Evolutionary conservation across 2,329 filamentous ascomycete genomes (phyloP).

Genomic region (Neoscytalidium dimidiatum): DNA sequence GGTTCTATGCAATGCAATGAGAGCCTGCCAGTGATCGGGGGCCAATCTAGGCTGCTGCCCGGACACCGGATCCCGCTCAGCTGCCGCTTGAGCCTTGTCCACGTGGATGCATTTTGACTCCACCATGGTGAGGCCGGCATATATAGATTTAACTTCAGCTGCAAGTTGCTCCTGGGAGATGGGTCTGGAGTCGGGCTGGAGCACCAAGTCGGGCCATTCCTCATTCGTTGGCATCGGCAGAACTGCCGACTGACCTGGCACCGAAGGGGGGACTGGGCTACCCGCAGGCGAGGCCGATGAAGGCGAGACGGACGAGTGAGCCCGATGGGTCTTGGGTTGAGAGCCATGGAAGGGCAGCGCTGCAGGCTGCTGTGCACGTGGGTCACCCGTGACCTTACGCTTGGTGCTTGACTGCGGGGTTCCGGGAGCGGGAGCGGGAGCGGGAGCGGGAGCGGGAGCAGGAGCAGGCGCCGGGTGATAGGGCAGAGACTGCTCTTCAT

Average conservation of each 20-base stretch:
- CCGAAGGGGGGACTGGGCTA: constrained; percentile 20
- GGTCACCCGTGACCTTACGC: not conserved
- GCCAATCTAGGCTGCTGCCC: constrained; percentile 46
- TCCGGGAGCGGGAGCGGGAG: not conserved
- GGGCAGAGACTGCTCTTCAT: not conserved
- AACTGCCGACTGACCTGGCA: constrained; percentile 34
- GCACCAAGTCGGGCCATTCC: constrained; percentile 44
- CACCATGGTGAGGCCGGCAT: constrained; percentile 80
- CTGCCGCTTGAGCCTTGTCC: constrained; percentile 62
- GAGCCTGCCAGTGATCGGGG: constrained; percentile 78
- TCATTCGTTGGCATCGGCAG: constrained; percentile 32
- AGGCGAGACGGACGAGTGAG: not conserved
- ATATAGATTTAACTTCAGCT: constrained; percentile 80
- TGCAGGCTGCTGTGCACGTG: not conserved
- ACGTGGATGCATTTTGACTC: constrained; percentile 87
- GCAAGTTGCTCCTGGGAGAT: constrained; percentile 79
- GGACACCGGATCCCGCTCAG: constrained; percentile 53
- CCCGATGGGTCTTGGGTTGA: constrained; percentile 20
- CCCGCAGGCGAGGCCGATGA: constrained; percentile 17
- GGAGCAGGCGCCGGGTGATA: not conserved
- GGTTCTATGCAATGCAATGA: constrained; percentile 80
- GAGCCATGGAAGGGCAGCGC: constrained; percentile 2
- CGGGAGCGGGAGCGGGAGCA: not conserved
- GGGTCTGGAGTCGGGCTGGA: constrained; percentile 64
- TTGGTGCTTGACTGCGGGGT: not conserved